phyloP scores from a whole-genome alignment of 2,329 filamentous ascomycete species.

The Phoma sp. region DNA sequence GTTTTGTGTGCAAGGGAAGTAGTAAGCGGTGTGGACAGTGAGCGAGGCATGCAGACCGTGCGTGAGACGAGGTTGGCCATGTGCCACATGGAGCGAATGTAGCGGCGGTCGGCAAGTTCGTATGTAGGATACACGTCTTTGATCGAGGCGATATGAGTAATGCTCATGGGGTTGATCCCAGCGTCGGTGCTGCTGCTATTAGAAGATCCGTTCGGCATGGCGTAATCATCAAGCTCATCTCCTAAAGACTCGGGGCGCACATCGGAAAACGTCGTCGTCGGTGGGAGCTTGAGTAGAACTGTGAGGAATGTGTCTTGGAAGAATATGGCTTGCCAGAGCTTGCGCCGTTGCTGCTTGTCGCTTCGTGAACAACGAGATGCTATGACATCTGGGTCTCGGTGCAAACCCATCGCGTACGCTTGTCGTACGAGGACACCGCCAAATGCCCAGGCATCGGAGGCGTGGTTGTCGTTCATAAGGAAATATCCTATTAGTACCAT shows the following conservation, averaged over 20 bases:
- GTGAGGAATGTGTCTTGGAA: constrained; percentile 84
- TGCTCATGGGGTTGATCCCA: constrained; percentile 60
- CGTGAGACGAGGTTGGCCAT: constrained; percentile 80
- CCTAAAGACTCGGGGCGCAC: constrained; percentile 75
- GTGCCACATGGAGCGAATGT: constrained; percentile 79
- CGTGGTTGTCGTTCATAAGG: constrained; percentile 84
- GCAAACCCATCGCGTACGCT: constrained; percentile 80
- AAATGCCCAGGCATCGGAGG: constrained; percentile 83
- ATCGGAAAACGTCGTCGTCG: constrained; percentile 79
- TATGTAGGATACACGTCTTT: constrained; percentile 48
- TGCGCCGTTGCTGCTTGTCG: constrained; percentile 79
- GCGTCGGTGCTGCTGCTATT: constrained; percentile 46
- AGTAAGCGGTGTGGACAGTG: constrained; percentile 74
- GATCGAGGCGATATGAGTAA: constrained; percentile 55
- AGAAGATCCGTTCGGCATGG: constrained; percentile 64
- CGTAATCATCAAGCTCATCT: constrained; percentile 69
- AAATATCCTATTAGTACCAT: constrained; percentile 87
- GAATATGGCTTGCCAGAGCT: constrained; percentile 81
- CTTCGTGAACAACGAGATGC: constrained; percentile 70
- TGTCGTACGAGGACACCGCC: constrained; percentile 78
- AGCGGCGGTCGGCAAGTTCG: constrained; percentile 53
- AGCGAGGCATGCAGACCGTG: constrained; percentile 75
- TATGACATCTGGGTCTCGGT: constrained; percentile 77
- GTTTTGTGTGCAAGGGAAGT: constrained; percentile 72
- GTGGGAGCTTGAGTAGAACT: constrained; percentile 77